Evolutionary conservation across 2,329 filamentous ascomycete genomes (phyloP).

Genomic region (Neopestalotiopsis clavispora): DNA sequence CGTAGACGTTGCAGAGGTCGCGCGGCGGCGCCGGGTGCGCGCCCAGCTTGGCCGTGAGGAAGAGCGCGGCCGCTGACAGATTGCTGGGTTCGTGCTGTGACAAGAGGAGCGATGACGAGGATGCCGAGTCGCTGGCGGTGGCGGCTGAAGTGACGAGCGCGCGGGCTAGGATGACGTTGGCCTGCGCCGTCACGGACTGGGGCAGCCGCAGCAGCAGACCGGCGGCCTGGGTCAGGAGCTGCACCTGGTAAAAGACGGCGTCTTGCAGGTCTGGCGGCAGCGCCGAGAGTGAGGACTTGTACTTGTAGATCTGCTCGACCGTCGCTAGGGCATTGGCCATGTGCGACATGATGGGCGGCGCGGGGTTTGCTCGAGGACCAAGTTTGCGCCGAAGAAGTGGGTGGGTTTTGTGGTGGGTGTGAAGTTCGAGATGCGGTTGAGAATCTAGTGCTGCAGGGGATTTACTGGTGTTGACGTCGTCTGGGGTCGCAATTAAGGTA

Average conservation of each 20-base stretch:
- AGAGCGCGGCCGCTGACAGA: conserved; percentile 80
- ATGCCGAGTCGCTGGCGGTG: conserved; percentile 41
- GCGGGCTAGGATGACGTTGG: conserved; percentile 80
- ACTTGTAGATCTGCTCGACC: conserved; percentile 68
- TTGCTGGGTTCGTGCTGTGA: conserved; percentile 63
- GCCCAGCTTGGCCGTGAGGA: conserved; percentile 82
- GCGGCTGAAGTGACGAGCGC: conserved; percentile 68
- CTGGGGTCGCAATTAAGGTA: neutral
- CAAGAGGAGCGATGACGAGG: conserved; percentile 43
- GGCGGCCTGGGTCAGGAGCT: conserved; percentile 77
- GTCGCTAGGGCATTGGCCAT: conserved; percentile 76
- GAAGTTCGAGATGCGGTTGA: neutral
- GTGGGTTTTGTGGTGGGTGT: neutral
- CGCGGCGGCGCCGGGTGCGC: conserved; percentile 76
- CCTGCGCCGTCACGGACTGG: conserved; percentile 84
- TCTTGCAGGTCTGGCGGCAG: conserved; percentile 74
- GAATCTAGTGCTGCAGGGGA: neutral
- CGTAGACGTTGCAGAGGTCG: conserved; percentile 83
- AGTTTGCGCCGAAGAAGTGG: neutral
- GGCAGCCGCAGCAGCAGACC: conserved; percentile 83
- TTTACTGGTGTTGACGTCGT: conserved; percentile 9
- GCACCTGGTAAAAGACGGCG: conserved; percentile 72
- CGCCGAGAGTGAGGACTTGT: conserved; percentile 54
- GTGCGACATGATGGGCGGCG: conserved; percentile 53
- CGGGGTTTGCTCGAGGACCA: neutral